Evolutionary conservation across 148 eudicot species (phyloP).

Genomic region (Chenopodium berlandieri): DNA sequence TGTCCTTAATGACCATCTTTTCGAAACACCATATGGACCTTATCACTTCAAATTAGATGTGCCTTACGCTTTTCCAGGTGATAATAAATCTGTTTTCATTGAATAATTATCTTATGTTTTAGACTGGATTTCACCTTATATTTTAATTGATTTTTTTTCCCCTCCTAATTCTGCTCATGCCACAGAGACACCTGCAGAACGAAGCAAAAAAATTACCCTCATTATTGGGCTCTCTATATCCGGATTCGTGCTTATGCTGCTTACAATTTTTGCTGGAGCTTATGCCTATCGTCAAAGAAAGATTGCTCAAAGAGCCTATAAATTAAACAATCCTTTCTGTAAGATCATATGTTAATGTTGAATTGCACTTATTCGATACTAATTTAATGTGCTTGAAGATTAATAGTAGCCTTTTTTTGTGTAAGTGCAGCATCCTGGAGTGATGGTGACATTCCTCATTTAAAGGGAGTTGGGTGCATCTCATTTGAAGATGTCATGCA

Average conservation of each 20-base stretch:
- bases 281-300: conserved; percentile 48
- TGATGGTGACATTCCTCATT: conserved; percentile 41
- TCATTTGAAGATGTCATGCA: conserved; percentile 54
- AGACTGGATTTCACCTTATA: neutral
- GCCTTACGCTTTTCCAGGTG: conserved; percentile 55
- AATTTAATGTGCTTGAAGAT: neutral
- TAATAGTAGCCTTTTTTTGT: conserved; percentile 4
- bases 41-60: conserved; percentile 42
- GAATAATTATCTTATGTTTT: neutral
- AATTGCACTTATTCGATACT: neutral
- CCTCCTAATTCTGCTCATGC: conserved; percentile 5
- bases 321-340: conserved; percentile 55
- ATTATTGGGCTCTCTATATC: conserved; percentile 46
- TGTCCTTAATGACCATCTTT: conserved; percentile 47
- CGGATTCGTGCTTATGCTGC: conserved; percentile 39
- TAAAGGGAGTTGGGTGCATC: conserved; percentile 57
- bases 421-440: conserved; percentile 51
- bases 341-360: conserved; percentile 21
- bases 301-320: conserved; percentile 36
- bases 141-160: neutral
- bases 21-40: conserved; percentile 48
- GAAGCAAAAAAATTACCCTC: conserved; percentile 31
- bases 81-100: neutral
- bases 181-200: conserved; percentile 20
- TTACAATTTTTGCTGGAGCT: conserved; percentile 40